Conservation (phyloP, 2,329 filamentous ascomycete species). For the Tolypocladium nubicola region DNA sequence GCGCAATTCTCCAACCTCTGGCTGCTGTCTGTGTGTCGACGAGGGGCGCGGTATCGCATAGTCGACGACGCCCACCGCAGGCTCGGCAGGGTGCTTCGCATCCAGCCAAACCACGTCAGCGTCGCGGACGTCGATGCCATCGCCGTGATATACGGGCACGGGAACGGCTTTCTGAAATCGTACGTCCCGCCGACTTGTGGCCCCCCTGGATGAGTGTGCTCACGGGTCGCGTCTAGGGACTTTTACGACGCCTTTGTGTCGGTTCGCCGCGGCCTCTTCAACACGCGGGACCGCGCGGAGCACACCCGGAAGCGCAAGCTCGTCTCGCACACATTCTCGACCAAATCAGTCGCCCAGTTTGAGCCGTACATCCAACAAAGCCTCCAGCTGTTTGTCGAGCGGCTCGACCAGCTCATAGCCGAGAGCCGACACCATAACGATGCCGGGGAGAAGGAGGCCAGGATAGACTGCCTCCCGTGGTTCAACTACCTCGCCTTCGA, state of each 20-base stretch:
- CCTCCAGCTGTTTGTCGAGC: constrained; percentile 59
- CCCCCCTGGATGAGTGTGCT: background rate
- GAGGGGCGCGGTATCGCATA: constrained; percentile 50
- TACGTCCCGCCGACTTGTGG: constrained; percentile 20
- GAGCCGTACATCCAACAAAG: constrained; percentile 83
- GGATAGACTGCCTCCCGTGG: constrained; percentile 68
- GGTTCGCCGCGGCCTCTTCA: constrained; percentile 78
- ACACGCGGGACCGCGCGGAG: constrained; percentile 70
- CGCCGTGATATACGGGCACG: constrained; percentile 65
- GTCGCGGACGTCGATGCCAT: constrained; percentile 75
- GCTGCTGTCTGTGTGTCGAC: constrained; percentile 58
- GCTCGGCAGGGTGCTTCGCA: constrained; percentile 67
- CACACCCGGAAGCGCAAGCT: constrained; percentile 86
- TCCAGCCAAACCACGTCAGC: constrained; percentile 77
- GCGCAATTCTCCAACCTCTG: constrained; percentile 67
- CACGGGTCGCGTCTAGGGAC: constrained; percentile 36
- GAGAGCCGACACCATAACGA: constrained; percentile 33
- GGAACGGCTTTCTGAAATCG: constrained; percentile 65
- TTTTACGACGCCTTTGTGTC: constrained; percentile 92
- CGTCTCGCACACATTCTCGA: constrained; percentile 75
- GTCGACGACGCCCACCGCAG: constrained; percentile 68
- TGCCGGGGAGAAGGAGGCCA: constrained; percentile 50
- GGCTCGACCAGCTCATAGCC: constrained; percentile 56
- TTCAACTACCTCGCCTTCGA: constrained; percentile 48
- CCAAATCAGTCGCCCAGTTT: constrained; percentile 72